phyloP scores from a whole-genome alignment of 1,139 yeast genomes.

The Kodamaea ohmeri region DNA sequence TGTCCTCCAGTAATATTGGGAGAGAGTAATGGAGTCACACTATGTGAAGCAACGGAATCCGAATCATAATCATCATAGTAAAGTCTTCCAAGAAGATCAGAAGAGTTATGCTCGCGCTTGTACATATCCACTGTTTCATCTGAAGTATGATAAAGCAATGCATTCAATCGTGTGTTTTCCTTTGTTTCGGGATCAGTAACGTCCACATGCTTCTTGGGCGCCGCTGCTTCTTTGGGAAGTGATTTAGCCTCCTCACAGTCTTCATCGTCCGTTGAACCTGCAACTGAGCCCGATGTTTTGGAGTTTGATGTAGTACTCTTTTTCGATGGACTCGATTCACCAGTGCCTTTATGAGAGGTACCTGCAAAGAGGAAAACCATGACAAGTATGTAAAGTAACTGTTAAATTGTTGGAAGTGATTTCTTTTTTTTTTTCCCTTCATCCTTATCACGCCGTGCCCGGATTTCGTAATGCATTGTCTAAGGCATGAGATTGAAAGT shows the following conservation, averaged over 20 bases:
- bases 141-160: conserved; percentile 39
- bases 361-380: conserved; percentile 7
- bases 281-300: not conserved
- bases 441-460: conserved; percentile 1
- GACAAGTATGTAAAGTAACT: too few relatives aligned
- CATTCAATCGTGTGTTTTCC: conserved; percentile 40
- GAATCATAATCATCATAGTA: conserved; percentile 47
- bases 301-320: conserved; percentile 4
- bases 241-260: conserved; percentile 3
- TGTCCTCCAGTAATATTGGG: conserved; percentile 19
- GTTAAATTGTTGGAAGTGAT: too few relatives aligned
- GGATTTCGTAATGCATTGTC: too few relatives aligned
- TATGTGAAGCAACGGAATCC: conserved; percentile 25
- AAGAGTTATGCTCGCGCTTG: conserved; percentile 37
- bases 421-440: not conserved
- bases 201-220: conserved; percentile 8
- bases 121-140: conserved; percentile 43
- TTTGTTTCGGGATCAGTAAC: conserved; percentile 29
- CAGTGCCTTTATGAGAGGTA: conserved; percentile 1
- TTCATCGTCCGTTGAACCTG: conserved; percentile 2
- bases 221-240: conserved; percentile 10
- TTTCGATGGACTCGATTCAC: conserved; percentile 10
- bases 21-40: conserved; percentile 17
- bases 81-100: conserved; percentile 43
- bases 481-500: too few relatives aligned